These are phyloP conservation scores for Melastoma candidum DNA, from an alignment of 441 rosid species.

Conservation along the genomic window DNA sequence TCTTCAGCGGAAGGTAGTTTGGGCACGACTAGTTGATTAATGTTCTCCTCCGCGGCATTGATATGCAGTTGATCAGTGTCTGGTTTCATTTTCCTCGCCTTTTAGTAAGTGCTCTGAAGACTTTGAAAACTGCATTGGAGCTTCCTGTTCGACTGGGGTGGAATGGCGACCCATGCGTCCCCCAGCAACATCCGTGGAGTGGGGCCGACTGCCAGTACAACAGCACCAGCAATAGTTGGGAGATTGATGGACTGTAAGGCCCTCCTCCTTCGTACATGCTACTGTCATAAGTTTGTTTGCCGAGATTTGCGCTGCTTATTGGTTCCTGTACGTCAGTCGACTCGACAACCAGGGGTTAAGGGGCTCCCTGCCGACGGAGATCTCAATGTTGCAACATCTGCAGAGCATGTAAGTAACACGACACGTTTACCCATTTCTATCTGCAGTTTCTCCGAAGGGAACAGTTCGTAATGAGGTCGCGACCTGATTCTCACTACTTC, in stretches of 20 bases:
- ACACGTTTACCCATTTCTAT: background rate
- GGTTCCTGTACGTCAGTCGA: slow-evolving; percentile 35
- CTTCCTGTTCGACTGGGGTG: slow-evolving; percentile 95
- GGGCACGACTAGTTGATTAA: background rate
- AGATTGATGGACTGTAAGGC: slow-evolving; percentile 93
- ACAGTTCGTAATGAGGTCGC: too few relatives aligned
- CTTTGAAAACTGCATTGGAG: slow-evolving; percentile 51
- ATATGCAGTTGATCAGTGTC: background rate
- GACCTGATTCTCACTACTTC: too few relatives aligned
- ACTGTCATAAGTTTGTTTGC: background rate
- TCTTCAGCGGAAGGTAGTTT: slow-evolving; percentile 62
- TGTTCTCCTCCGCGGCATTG: background rate
- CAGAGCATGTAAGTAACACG: slow-evolving; percentile 68
- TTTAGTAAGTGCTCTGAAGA: slow-evolving; percentile 65
- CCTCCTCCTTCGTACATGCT: slow-evolving; percentile 16
- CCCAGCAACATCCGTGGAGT: slow-evolving; percentile 95
- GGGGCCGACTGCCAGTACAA: slow-evolving; percentile 84
- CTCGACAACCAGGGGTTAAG: slow-evolving; percentile 85
- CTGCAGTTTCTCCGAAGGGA: background rate
- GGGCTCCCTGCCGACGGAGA: slow-evolving; percentile 69
- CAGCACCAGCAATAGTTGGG: slow-evolving; percentile 59
- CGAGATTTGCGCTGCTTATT: slow-evolving; percentile 1
- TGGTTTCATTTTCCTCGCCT: slow-evolving; percentile 17
- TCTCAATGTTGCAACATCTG: slow-evolving; percentile 62
- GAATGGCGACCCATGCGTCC: slow-evolving; percentile 99